These are phyloP conservation scores for cucumber (Cucumis sativus) DNA, from an alignment of 306 rosid species.

Conservation along the genomic window Cucumber_9930_V3 NC_026657.2:29539001-29539500, in stretches of 20 bases:
- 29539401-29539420: not conserved
- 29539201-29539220: not conserved
- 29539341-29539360: not conserved
- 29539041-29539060: conserved; percentile 84
- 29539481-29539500: not conserved
- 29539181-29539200: not conserved
- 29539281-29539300: not conserved
- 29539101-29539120: not conserved
- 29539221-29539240: not conserved
- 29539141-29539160: not conserved
- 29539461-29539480: not conserved
- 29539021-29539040: conserved; percentile 93
- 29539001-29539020: conserved; percentile 62
- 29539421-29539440: not conserved
- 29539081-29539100: not conserved
- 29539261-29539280: not conserved
- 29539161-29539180: not conserved
- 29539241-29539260: not conserved
- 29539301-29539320: not conserved
- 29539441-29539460: not conserved
- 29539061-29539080: conserved; percentile 83
- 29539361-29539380: not conserved
- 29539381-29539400: not conserved
- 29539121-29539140: not conserved
- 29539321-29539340: not conserved